A percentile compares a stretch with the other conserved stretches of the same genome.
phyloP scores from a whole-genome alignment of 257 asterid species.

The Marsdenia floribunda region DNA sequence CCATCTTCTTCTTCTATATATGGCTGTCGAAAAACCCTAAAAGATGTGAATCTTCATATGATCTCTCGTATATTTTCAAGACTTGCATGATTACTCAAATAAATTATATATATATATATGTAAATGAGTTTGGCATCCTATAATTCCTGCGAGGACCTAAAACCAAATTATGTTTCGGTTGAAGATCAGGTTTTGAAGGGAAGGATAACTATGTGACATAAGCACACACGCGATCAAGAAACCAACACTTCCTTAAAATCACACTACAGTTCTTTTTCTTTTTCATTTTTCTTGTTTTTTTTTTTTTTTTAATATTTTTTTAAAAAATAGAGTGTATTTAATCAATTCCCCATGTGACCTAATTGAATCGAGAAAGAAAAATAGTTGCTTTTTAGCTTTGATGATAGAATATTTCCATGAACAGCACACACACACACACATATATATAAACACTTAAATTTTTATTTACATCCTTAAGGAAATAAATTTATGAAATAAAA shows the following conservation, averaged over 20 bases:
- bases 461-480: neutral
- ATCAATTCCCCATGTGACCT: neutral
- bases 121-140: constrained; percentile 1
- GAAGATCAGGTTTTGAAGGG: neutral
- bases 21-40: neutral
- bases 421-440: neutral
- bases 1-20: no score
- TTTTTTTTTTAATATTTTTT: no score
- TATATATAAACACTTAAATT: no score
- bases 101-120: no score
- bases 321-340: no score
- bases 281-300: neutral
- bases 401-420: neutral
- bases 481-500: neutral
- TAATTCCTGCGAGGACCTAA: constrained; percentile 13
- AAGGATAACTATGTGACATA: neutral
- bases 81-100: neutral
- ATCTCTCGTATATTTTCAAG: neutral
- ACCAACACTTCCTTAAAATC: neutral
- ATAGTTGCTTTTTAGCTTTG: neutral
- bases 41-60: neutral
- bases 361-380: neutral
- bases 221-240: neutral
- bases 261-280: neutral
- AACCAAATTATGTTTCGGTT: neutral